Percentiles rank a stretch among this genome's conserved stretches.
These are phyloP conservation scores for Pichia paraexigua DNA, from an alignment of 805 yeast species.

Conservation along the genomic window DNA sequence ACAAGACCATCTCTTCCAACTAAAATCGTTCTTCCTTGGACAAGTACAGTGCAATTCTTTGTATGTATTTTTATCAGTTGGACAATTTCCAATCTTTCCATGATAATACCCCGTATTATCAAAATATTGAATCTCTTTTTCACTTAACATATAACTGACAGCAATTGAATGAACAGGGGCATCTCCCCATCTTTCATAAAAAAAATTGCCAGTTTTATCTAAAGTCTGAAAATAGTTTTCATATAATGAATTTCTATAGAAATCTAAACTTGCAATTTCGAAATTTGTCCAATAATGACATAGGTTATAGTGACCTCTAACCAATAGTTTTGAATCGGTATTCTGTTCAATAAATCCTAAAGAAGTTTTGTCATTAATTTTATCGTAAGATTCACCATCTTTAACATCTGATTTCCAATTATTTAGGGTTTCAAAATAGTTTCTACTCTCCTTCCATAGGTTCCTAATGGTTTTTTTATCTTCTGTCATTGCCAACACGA, in stretches of 20 bases:
- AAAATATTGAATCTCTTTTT: constrained; percentile 48
- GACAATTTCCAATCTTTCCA: constrained; percentile 52
- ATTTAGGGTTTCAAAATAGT: constrained; percentile 29
- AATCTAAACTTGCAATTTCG: constrained; percentile 52
- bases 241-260: constrained; percentile 52
- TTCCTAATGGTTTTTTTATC: constrained; percentile 39
- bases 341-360: constrained; percentile 40
- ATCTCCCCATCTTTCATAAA: constrained; percentile 76
- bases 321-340: constrained; percentile 31
- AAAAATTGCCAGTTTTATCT: constrained; percentile 59
- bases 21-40: constrained; percentile 38
- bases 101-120: constrained; percentile 53
- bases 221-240: constrained; percentile 44
- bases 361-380: constrained; percentile 33
- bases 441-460: constrained; percentile 39
- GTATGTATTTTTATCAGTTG: constrained; percentile 38
- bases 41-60: constrained; percentile 43
- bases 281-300: constrained; percentile 65
- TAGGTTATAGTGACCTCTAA: constrained; percentile 40
- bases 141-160: constrained; percentile 41
- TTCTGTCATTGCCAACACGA: constrained; percentile 43
- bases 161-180: constrained; percentile 69
- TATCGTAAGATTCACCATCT: constrained; percentile 13
- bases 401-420: constrained; percentile 4
- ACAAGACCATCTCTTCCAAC: constrained; percentile 45